Base-by-base conservation (phyloP, 805 yeast species). In the Cyberlindnera euphorbiae region DNA sequence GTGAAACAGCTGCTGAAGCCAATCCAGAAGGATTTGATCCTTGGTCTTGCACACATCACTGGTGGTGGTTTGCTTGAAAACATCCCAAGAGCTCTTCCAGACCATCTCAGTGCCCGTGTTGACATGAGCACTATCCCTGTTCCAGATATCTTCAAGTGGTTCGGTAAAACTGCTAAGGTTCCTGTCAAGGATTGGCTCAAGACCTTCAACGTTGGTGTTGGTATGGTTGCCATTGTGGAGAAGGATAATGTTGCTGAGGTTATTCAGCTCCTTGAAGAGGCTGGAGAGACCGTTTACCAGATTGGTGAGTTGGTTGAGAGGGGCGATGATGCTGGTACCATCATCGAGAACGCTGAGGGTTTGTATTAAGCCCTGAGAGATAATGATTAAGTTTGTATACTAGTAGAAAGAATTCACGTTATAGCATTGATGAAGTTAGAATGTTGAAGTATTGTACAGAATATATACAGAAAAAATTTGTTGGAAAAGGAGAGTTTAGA, bases 21-120 rank as follows among this genome's bases (percentile, higher is more conserved):
- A 2, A 72, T 89, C 45, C 73, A 71, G 51, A 69, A 82, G 52
- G 79, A 71, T 23, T 64, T 83, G 39, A 57, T 90, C 32, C 69
- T 88, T 38, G 99, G 97, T 41, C 72, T 93, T 56, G 96, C 98
- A 3, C 95, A 93, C 56, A 93, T 93, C 55, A 93, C 99, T 17
- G 99, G 99, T 44, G 99, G 99, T 60, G 99, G 99, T 35, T 70
- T 93, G 36, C 81, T 93, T 19, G 99, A 93, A 63, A 93, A 93
- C 62, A 79, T 90, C 40, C 99, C 99, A 36, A 78, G 99, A 59
- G 93, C 95, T 14, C 69, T 93, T 44, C 98, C 98, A 40, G 64
- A 75, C 39, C 62, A 77, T 50, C 67, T 93, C 44, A 79, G 81
- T 52, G 98, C 97, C 11, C 69, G 68, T 47, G 75, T 93, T 33